These are phyloP conservation scores for Amanita thiersii DNA, from an alignment of 768 basidiomycete species.

Conservation along the genomic window DNA sequence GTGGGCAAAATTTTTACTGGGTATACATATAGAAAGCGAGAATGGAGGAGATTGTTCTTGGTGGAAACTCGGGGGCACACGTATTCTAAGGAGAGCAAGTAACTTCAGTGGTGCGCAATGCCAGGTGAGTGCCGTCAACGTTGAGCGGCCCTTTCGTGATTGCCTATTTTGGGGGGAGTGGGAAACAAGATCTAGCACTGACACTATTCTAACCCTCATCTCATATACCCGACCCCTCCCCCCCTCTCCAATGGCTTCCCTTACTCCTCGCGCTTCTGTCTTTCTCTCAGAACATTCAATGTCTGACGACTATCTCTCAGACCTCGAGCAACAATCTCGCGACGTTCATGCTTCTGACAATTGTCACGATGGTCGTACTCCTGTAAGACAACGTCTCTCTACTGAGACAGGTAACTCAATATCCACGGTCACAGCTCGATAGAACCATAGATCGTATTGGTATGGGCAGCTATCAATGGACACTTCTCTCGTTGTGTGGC, in stretches of 20 bases:
- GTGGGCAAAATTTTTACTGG: too few species aligned
- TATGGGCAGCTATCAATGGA: constrained; percentile 89
- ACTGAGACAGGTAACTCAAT: not conserved
- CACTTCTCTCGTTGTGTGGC: constrained; percentile 74
- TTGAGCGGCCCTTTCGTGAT: too few species aligned
- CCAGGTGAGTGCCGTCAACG: too few species aligned
- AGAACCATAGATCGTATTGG: constrained; percentile 86
- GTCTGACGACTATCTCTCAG: constrained; percentile 29
- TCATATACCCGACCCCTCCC: not conserved
- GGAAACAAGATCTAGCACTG: too few species aligned
- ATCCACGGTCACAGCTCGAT: constrained; percentile 38
- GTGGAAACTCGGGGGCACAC: too few species aligned
- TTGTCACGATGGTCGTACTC: constrained; percentile 38
- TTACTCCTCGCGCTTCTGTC: constrained; percentile 38
- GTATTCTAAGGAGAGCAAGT: too few species aligned
- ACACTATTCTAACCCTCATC: too few species aligned
- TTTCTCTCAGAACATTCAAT: constrained; percentile 36
- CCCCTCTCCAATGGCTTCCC: constrained; percentile 28
- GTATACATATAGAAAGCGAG: too few species aligned
- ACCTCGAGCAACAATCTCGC: constrained; percentile 26
- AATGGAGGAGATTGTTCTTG: too few species aligned
- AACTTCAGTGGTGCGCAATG: too few species aligned
- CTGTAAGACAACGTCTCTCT: constrained; percentile 20
- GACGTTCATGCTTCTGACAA: constrained; percentile 20
- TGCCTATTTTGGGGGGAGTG: too few species aligned